Evolutionary conservation across 2,329 filamentous ascomycete species (phyloP).

Genomic region (Ophiostoma quercus): DNA sequence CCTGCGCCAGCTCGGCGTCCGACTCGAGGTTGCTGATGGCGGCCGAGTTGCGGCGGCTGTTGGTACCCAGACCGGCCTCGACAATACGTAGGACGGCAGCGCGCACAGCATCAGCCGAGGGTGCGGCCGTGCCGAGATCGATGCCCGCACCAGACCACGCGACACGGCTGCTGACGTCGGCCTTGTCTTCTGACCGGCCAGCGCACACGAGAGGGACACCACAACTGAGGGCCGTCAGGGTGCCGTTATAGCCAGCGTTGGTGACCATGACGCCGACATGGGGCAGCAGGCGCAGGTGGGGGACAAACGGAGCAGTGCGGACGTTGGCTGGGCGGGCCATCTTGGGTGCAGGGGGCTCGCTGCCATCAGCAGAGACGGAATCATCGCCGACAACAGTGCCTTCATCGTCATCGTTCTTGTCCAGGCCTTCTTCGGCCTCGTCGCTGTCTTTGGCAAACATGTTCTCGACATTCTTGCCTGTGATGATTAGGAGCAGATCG

Average conservation of each 20-base stretch:
- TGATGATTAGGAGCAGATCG: conserved; percentile 24
- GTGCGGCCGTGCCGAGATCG: conserved; percentile 26
- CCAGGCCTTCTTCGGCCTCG: neutral
- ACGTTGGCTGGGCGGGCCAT: conserved; percentile 23
- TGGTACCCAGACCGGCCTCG: neutral
- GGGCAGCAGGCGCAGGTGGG: conserved; percentile 27
- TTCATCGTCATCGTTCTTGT: neutral
- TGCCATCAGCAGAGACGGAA: neutral
- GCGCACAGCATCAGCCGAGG: conserved; percentile 19
- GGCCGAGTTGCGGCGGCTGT: neutral
- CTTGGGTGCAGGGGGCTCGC: neutral
- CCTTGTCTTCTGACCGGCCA: conserved; percentile 28
- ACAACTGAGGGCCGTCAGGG: conserved; percentile 25
- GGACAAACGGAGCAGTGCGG: conserved; percentile 24
- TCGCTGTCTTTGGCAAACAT: conserved; percentile 14
- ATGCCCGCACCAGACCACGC: conserved; percentile 29
- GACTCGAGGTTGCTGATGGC: neutral
- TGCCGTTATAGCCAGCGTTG: conserved; percentile 29
- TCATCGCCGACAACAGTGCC: neutral
- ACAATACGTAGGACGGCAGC: conserved; percentile 23
- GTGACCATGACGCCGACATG: conserved; percentile 29
- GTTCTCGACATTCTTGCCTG: conserved; percentile 22
- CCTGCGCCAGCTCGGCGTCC: neutral
- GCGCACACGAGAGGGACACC: conserved; percentile 29
- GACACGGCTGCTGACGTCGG: conserved; percentile 27